Conservation (phyloP, 2,329 filamentous ascomycete genomes). For the Rutstroemia sp. region DNA sequence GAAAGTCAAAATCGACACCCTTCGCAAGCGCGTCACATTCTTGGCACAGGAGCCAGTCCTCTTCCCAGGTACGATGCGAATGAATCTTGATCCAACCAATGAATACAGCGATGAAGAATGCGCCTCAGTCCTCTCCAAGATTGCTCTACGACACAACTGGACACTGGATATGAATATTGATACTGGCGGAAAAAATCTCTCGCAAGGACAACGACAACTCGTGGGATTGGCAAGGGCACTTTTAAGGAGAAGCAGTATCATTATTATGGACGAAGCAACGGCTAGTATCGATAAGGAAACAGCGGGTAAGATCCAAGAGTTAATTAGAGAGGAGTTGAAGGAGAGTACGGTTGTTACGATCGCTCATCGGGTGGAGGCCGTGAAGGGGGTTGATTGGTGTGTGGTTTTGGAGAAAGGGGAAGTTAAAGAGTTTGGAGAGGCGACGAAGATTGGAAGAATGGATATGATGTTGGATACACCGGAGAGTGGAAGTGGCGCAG, state of each 20-base stretch:
- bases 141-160: slow-evolving; percentile 49
- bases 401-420: slow-evolving; percentile 26
- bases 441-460: slow-evolving; percentile 8
- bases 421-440: slow-evolving; percentile 18
- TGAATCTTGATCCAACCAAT: slow-evolving; percentile 54
- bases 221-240: slow-evolving; percentile 58
- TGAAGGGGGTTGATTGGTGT: slow-evolving; percentile 46
- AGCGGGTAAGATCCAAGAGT: slow-evolving; percentile 44
- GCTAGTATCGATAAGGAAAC: slow-evolving; percentile 58
- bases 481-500: background rate
- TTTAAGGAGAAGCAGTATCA: slow-evolving; percentile 49
- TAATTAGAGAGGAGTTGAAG: slow-evolving; percentile 47
- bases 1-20: slow-evolving; percentile 48
- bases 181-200: slow-evolving; percentile 53
- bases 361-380: slow-evolving; percentile 56
- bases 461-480: background rate
- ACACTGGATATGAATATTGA: slow-evolving; percentile 48
- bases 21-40: slow-evolving; percentile 57
- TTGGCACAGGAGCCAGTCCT: slow-evolving; percentile 61
- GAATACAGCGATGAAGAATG: slow-evolving; percentile 51
- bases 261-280: slow-evolving; percentile 61
- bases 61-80: slow-evolving; percentile 53
- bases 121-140: slow-evolving; percentile 42
- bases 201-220: slow-evolving; percentile 58
- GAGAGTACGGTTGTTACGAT: slow-evolving; percentile 57